These are phyloP conservation scores for Amanita fuliginea DNA, from an alignment of 768 basidiomycete species.

Conservation along the genomic window DNA sequence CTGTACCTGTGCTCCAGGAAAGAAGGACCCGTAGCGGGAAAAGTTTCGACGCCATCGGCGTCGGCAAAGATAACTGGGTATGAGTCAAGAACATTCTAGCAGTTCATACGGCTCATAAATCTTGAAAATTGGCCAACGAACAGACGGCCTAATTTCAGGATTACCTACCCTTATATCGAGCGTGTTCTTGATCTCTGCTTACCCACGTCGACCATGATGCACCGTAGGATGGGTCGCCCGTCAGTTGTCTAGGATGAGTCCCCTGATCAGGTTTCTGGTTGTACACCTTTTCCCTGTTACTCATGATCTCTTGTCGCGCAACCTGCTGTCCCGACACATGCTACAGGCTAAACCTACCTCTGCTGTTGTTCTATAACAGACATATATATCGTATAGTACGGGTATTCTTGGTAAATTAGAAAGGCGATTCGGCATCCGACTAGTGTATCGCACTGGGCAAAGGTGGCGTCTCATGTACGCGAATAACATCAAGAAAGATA, in stretches of 20 bases:
- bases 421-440: not conserved
- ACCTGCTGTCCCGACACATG: not conserved
- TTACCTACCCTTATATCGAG: not conserved
- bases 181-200: not conserved
- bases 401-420: slow-evolving; percentile 5
- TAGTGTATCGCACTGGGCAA: not conserved
- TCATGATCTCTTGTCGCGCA: not conserved
- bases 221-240: not conserved
- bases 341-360: not conserved
- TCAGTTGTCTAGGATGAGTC: not conserved
- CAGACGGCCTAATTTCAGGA: not conserved
- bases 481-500: not conserved
- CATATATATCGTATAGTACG: slow-evolving; percentile 5
- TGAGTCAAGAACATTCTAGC: slow-evolving; percentile 18
- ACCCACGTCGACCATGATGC: not conserved
- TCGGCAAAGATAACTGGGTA: slow-evolving; percentile 73
- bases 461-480: not conserved
- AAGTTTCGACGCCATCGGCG: slow-evolving; percentile 71
- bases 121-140: not conserved
- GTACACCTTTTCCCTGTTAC: not conserved
- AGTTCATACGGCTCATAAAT: slow-evolving; percentile 4
- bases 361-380: not conserved
- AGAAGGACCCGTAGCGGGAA: slow-evolving; percentile 76
- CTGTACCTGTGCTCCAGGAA: slow-evolving; percentile 58
- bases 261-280: not conserved